Evolutionary conservation across 2,329 filamentous ascomycete species (phyloP).

Genomic region (Cladophialophora bantiana): DNA sequence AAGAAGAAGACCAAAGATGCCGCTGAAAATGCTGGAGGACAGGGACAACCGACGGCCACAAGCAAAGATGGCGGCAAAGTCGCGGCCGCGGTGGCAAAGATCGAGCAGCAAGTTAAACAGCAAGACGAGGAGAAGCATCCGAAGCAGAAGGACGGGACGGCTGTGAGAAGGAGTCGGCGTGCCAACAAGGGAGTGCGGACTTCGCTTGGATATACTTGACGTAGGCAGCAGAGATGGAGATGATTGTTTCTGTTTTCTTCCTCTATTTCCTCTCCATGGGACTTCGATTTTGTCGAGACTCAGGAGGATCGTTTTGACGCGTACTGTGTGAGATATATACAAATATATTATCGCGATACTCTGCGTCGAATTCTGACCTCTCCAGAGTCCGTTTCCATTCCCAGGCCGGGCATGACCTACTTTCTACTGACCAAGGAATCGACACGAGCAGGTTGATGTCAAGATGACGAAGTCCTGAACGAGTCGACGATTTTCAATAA

Average conservation of each 20-base stretch:
- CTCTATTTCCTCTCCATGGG: too few species aligned
- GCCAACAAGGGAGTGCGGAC: slow-evolving; percentile 32
- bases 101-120: slow-evolving; percentile 24
- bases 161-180: slow-evolving; percentile 30
- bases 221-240: too few species aligned
- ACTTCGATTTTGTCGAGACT: too few species aligned
- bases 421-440: too few species aligned
- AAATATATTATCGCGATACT: too few species aligned
- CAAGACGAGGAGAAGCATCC: slow-evolving; percentile 8
- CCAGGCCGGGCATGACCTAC: too few species aligned
- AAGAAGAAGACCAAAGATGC: slow-evolving; percentile 18
- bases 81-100: slow-evolving; percentile 21
- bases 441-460: too few species aligned
- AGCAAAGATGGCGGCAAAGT: slow-evolving; percentile 19
- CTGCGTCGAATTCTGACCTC: too few species aligned
- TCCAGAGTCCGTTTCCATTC: too few species aligned
- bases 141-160: slow-evolving; percentile 34
- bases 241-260: too few species aligned
- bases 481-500: too few species aligned
- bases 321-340: neutral
- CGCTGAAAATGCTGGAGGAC: neutral
- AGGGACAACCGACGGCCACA: neutral
- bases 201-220: slow-evolving; percentile 16
- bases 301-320: neutral
- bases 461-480: too few species aligned